Evolutionary conservation across 768 basidiomycete species (phyloP), one percentile per base, ranked within the genome.

Genomic region (Leccinum ochraceum): DNA sequence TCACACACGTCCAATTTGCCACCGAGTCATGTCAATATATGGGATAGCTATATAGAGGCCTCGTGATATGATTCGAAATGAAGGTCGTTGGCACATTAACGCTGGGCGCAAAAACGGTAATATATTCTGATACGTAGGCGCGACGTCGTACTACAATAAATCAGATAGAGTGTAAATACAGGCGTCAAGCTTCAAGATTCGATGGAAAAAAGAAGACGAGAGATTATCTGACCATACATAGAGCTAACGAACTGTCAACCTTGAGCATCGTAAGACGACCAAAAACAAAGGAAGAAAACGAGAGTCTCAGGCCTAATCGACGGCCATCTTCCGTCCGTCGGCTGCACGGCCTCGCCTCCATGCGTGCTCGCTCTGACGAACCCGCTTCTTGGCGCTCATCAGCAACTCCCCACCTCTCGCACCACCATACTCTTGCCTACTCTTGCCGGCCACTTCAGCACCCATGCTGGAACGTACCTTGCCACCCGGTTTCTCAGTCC

Each of bases 351-450:
- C 89, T 68, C 75, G 78, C 69, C 88, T 76, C 64, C 86, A 77
- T 22, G 81, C 79, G 67, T 87, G 86, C 77, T 92, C 90, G 66
- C 89, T 92, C 78, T 89, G 88, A 69, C 90, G 84, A 57, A 82
- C 84, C 62, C 84, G 77, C 74, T 85, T 90, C 82, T 87, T 90
- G 65, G 86, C 87, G 58, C 84, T 87, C 79, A 86, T 79, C 69
- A 83, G 58, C 63, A 85, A 65, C 36, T 75, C 77, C 70, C 75
- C 71, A 64, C 74, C 68, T 66, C 44, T 70, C 60, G 60, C 60
- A 30, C 68, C 74, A 5, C 63, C 46, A 69, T 72, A 59, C 9
- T 66, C 66, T 49, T 63, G 66, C 39, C 68, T 56, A 46, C 54
- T 34, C 62, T 60, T 74, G n/a, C 74, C 74, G 1, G 66, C 61